These are phyloP conservation scores for Diaporthe aspalathi DNA, from an alignment of 2,329 filamentous ascomycete genomes.

Conservation along the genomic window DNA sequence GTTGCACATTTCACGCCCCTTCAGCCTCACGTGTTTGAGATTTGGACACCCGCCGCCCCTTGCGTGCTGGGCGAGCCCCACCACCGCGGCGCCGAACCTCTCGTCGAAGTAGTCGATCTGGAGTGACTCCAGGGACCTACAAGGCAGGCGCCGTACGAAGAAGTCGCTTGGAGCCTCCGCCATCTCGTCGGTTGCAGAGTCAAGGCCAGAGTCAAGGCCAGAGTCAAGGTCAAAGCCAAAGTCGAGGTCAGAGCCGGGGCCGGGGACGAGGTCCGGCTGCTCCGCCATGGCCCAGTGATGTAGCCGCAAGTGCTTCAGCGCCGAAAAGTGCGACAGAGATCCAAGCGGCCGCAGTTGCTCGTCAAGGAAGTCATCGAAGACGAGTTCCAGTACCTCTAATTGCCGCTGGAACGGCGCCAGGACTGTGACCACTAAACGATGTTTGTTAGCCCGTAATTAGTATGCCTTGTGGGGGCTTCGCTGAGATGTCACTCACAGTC, in stretches of 20 bases:
- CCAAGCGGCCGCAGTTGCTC: background rate
- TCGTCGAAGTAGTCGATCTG: background rate
- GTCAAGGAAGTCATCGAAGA: background rate
- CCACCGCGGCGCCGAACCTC: background rate
- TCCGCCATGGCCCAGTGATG: background rate
- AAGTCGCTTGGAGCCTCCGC: background rate
- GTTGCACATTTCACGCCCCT: rapidly evolving
- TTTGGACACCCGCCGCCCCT: background rate
- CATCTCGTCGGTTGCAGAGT: too few relatives aligned
- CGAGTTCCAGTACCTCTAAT: background rate
- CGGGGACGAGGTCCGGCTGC: background rate
- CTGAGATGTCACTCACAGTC: background rate
- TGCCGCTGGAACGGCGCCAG: background rate
- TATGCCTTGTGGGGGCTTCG: background rate
- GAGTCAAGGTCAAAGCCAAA: too few relatives aligned
- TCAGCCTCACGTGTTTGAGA: background rate
- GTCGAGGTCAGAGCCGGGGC: too few relatives aligned
- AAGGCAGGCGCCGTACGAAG: background rate
- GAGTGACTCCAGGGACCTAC: background rate
- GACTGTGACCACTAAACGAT: background rate
- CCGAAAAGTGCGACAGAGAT: background rate
- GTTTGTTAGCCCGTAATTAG: too few relatives aligned
- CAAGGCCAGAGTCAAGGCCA: too few relatives aligned
- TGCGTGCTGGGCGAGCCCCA: background rate
- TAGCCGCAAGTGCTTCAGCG: background rate